Evolutionary conservation across 305 asterid species (phyloP), one percentile per base, ranked within the genome.

Genomic region (Petunia hybrid): DNA sequence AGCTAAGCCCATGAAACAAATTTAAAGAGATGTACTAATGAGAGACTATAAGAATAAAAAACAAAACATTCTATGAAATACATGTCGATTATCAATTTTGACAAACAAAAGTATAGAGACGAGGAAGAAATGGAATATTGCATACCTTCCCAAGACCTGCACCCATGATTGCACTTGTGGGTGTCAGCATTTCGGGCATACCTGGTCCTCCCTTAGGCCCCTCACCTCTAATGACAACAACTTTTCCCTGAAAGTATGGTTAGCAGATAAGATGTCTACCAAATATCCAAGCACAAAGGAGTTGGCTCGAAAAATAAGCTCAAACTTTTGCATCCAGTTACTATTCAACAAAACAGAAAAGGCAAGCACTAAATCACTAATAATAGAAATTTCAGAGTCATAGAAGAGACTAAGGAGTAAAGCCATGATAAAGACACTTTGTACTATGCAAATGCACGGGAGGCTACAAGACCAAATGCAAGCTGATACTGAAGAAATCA

Each of bases 191-290:
- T 87, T 95, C 99, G 1, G 99, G 99, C 99, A 95, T 95, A 60
- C 99, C 99, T 4, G 99, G 98, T 57, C 99, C 99, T 7, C 99
- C 99, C 83, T 95, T 95, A 60, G 99, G 99, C 7, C 99, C 99
- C 86, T 95, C 99, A 80, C 99, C 99, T 87, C 98, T 86, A 80
- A 95, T 95, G 79, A 95, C 96, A 2, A 95, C 94, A 31, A 95
- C 99, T 88, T 88, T 95, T 40, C 99, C 99, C 99, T 95, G 92
- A 76, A 87, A 83, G 71, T 22, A 75, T 31, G 78, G 48, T 3
- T 35, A 6, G 1, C 78, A 73, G 45, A 14, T 13, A 12, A 73
- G 9, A 51, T 73, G 7, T 73, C 45, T 12, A 48, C n/a, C 43
- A 57, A 22, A 46, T 8, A 71, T 71, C 77, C 35, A 73, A 53